Percentiles rank a stretch among this genome's conserved stretches.
These are phyloP conservation scores for Hanseniaspora lindneri DNA, from an alignment of 805 yeast genomes.

Conservation along the genomic window DNA sequence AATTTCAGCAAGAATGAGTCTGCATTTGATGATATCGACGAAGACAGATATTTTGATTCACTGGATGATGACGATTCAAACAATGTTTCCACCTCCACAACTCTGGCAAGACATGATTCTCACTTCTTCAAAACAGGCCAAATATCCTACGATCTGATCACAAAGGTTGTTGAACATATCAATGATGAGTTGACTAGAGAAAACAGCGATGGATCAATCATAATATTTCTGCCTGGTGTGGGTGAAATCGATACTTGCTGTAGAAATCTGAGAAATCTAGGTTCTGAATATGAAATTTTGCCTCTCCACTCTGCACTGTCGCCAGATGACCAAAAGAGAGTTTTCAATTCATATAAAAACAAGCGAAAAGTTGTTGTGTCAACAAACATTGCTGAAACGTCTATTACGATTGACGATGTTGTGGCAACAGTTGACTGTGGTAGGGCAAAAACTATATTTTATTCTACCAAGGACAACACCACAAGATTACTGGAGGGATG, in stretches of 20 bases:
- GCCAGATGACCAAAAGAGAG: conserved; percentile 69
- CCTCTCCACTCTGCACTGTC: conserved; percentile 85
- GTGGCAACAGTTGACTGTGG: conserved; percentile 88
- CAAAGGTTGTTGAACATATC: conserved; percentile 41
- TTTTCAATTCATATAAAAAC: conserved; percentile 45
- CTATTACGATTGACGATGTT: conserved; percentile 90
- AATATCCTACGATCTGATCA: conserved; percentile 63
- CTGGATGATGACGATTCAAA: conserved; percentile 16
- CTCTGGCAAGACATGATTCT: conserved; percentile 51
- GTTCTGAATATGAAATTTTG: conserved; percentile 33
- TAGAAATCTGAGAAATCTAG: conserved; percentile 20
- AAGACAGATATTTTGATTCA: conserved; percentile 18
- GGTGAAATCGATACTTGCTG: conserved; percentile 65
- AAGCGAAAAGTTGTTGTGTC: conserved; percentile 76
- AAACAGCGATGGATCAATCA: conserved; percentile 53
- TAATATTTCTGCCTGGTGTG: conserved; percentile 82
- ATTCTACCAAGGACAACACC: conserved; percentile 54
- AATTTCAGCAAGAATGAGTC: conserved; percentile 8
- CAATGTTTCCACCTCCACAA: conserved; percentile 5
- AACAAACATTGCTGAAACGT: conserved; percentile 93
- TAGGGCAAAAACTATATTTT: conserved; percentile 63
- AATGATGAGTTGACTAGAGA: conserved; percentile 37
- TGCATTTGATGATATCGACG: conserved; percentile 12
- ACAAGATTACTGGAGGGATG: conserved; percentile 66
- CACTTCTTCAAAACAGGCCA: conserved; percentile 53